Conservation (phyloP, 1,284 basidiomycete genomes). For the Waitea zeae region DNA sequence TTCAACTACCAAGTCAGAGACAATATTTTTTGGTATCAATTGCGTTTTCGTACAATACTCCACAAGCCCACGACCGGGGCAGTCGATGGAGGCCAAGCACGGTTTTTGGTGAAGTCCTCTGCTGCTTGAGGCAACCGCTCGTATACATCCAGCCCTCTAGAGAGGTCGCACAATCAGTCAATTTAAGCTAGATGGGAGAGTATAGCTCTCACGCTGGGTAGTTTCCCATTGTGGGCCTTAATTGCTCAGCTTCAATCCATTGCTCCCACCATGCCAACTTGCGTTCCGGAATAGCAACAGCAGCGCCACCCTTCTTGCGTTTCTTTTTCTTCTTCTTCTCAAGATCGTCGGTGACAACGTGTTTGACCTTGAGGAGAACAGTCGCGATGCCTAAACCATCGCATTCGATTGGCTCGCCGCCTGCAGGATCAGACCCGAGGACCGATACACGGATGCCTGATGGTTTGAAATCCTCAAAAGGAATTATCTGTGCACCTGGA, state of each 20-base stretch:
- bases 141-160: not conserved
- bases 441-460: slow-evolving; percentile 29
- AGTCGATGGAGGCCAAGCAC: not conserved
- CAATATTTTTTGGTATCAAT: too few relatives aligned
- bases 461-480: slow-evolving; percentile 44
- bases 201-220: not conserved
- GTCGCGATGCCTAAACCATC: slow-evolving; percentile 54
- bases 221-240: slow-evolving; percentile 4
- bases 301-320: slow-evolving; percentile 9
- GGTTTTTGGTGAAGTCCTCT: not conserved
- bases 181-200: not conserved
- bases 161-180: not conserved
- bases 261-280: slow-evolving; percentile 40
- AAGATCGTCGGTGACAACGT: slow-evolving; percentile 12
- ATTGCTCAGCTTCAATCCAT: slow-evolving; percentile 40
- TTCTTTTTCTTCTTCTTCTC: slow-evolving; percentile 28
- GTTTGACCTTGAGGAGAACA: slow-evolving; percentile 30
- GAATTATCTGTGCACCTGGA: slow-evolving; percentile 29
- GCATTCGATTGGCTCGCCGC: slow-evolving; percentile 23
- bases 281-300: slow-evolving; percentile 10
- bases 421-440: slow-evolving; percentile 15
- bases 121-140: not conserved
- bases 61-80: not conserved
- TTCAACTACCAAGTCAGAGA: too few relatives aligned
- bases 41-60: not conserved